phyloP scores from a whole-genome alignment of 495 filamentous ascomycete genomes.

The Bombardia bombarda region DNA sequence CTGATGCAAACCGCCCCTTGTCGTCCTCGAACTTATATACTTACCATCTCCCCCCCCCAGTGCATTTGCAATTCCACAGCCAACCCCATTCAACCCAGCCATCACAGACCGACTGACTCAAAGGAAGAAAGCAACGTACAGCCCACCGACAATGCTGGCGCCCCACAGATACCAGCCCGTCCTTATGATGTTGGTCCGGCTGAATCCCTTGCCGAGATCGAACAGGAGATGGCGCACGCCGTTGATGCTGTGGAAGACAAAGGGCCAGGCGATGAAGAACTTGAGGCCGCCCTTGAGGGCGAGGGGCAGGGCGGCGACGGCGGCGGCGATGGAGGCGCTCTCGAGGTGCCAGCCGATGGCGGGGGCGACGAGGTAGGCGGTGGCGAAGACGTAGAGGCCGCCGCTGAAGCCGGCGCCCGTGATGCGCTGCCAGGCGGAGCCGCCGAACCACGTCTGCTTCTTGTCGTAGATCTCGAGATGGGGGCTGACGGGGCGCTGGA shows the following conservation, averaged over 20 bases:
- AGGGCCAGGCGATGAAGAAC: constrained; percentile 65
- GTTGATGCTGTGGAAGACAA: constrained; percentile 80
- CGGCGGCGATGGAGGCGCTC: constrained; percentile 66
- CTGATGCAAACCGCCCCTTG: neutral
- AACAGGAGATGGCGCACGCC: constrained; percentile 84
- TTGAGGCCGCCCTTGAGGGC: constrained; percentile 66
- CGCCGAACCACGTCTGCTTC: constrained; percentile 74
- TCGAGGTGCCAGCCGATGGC: constrained; percentile 79
- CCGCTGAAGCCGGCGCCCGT: constrained; percentile 67
- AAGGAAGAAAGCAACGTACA: constrained; percentile 46
- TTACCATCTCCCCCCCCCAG: neutral
- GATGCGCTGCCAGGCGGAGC: constrained; percentile 68
- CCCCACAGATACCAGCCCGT: constrained; percentile 71
- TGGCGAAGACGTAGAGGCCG: constrained; percentile 72
- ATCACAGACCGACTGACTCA: too few relatives aligned
- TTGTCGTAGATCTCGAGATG: constrained; percentile 86
- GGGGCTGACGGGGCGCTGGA: constrained; percentile 74
- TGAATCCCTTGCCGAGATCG: constrained; percentile 66
- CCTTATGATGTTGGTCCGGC: constrained; percentile 61
- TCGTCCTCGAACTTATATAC: too few relatives aligned
- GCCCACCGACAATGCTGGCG: constrained; percentile 52
- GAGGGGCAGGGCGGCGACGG: constrained; percentile 65
- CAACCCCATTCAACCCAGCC: neutral
- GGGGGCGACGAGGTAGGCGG: constrained; percentile 77
- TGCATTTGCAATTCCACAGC: neutral